Evolutionary conservation across 371 early-diverging fungal genomes (phyloP), one percentile per base, ranked within the genome.

Genomic region (Fennellomyces sp.): DNA sequence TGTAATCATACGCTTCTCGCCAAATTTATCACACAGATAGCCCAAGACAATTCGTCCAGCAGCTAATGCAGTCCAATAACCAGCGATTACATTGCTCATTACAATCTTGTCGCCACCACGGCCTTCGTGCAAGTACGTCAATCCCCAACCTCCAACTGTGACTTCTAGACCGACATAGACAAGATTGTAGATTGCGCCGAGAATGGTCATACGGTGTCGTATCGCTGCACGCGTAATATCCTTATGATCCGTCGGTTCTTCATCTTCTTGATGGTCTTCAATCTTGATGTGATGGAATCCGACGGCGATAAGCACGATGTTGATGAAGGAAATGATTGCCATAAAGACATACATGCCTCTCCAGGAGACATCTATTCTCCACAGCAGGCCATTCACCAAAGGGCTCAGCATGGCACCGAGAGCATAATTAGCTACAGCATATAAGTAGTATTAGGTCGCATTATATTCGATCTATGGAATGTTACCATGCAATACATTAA

Each of bases 401-500:
- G 72, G 72, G 27, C 60, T 60, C 5, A 68, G 27, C 68, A 72
- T 67, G 13, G 72, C 72, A 28, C 72, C 72, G 8, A 67, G 50
- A 42, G 68, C 68, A 52, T 66, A 67, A 11, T 52, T 7, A 13
- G 70, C 66, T 69, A 38, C 6, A 25, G 31, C 30, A 23, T 51
- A 31, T 27, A 49, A 35, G n/a, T n/a, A n/a, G n/a, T n/a, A n/a
- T n/a, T n/a, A n/a, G n/a, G n/a, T n/a, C n/a, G n/a, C n/a, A n/a
- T n/a, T n/a, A n/a, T n/a, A n/a, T n/a, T n/a, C n/a, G n/a, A n/a
- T n/a, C n/a, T n/a, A n/a, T n/a, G n/a, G n/a, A n/a, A n/a, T n/a
- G n/a, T n/a, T 73, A 73, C 73, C 74, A 61, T 73, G 74, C 7
- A 69, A 28, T 5, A 73, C 53, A 53, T 73, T 73, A 17, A 73